Percentiles rank a stretch among this genome's conserved stretches.
phyloP scores from a whole-genome alignment of 2,329 filamentous ascomycete species.

The Xylaria sp. region DNA sequence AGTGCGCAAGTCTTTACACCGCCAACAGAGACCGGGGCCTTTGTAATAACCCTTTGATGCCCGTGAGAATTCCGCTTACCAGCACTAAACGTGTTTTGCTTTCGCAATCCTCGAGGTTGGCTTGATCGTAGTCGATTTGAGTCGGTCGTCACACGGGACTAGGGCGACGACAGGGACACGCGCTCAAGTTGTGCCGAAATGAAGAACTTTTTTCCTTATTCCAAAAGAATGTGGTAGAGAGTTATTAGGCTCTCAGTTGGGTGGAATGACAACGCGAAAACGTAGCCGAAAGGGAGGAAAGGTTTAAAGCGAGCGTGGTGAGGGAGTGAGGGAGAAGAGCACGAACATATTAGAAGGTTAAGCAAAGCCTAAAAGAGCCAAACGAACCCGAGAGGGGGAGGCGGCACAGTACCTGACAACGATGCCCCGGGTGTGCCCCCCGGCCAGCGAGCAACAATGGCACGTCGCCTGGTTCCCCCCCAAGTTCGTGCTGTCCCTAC shows the following conservation, averaged over 20 bases:
- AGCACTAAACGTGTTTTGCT: not conserved
- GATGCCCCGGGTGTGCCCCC: too few species aligned
- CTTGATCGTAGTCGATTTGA: not conserved
- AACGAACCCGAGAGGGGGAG: not conserved
- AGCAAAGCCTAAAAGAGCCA: constrained; percentile 19
- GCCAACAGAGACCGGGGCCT: not conserved
- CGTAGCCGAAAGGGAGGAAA: constrained; percentile 29
- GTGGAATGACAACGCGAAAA: constrained; percentile 47
- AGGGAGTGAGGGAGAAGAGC: constrained; percentile 24
- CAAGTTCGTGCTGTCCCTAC: not conserved
- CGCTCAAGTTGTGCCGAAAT: constrained; percentile 27
- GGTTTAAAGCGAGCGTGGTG: constrained; percentile 31
- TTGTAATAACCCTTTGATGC: not conserved
- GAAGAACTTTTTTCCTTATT: constrained; percentile 38
- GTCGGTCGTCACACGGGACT: constrained; percentile 1
- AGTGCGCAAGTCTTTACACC: not conserved
- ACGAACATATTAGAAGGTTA: constrained; percentile 12
- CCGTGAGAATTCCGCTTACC: constrained; percentile 12
- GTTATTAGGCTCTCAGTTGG: constrained; percentile 58
- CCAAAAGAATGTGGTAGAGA: constrained; percentile 65
- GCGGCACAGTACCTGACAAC: constrained; percentile 14
- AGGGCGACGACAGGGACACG: not conserved
- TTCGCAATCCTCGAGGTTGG: not conserved
- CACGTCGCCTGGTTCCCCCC: not conserved
- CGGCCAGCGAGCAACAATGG: not conserved